Base-by-base conservation (phyloP, 1,284 basidiomycete genomes). In the Xerocomus nothofagi region DNA sequence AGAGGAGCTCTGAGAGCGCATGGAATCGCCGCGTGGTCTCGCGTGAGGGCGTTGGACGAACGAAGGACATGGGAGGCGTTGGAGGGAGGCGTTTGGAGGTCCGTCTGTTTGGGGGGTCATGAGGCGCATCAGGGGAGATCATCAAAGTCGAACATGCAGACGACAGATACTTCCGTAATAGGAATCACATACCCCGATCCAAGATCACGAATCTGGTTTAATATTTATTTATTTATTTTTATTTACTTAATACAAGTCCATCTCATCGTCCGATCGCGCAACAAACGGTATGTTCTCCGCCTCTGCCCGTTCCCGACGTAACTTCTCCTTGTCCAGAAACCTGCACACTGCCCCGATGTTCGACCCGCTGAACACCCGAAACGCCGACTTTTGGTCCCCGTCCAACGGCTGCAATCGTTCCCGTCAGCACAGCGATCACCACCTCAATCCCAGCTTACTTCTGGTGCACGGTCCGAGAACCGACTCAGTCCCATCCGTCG, bases 281-380 rank as follows among this genome's bases (percentile, higher is more conserved):
- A 70, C 55, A 56, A 83, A 87, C 8, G 75, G 74, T 45, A 85
- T 77, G 65, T 81, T 84, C 56, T 70, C 61, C 34, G 71, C 65
- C 69, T 86, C 84, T 20, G 80, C 73, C 56, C 80, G 76, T 12
- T 75, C 74, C 37, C 73, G 75, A 37, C 84, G 74, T 53, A 64
- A 63, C 42, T 76, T 77, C 64, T 87, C 85, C 68, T 86, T 84
- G 65, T 84, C 79, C 54, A 87, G 57, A 62, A 86, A 87, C 24
- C 57, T 63, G 47, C 88, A 75, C 20, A 98, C 72, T 10, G 80
- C 78, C 11, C 62, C 66, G 7, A 98, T 77, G 27, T 88, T 89
- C 39, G 78, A 73, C 21, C 87, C 88, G 14, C 79, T 87, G 63
- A 92, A 98, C 27, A 93, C 93, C 58, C 91, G 87, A 68, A 91